Base-by-base conservation (phyloP, 1,139 yeast genomes). In the Meyerozyma guilliermondii region DNA sequence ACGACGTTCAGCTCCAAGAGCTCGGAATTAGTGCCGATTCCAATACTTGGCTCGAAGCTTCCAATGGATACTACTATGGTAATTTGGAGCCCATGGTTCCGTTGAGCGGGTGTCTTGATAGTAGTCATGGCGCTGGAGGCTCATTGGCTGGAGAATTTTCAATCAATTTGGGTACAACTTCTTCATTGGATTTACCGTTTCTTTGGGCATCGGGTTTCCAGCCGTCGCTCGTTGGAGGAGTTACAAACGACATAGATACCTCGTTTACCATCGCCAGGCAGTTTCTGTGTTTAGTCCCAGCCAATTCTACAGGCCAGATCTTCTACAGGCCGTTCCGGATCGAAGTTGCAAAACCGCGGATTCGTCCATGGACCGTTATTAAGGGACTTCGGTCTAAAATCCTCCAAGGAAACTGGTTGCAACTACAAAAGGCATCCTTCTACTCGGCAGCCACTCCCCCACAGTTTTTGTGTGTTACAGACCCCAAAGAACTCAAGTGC, bases 91-190 rank as follows among this genome's bases (percentile, higher is more conserved):
- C 46, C 9, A 41, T 42, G 9, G 24, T 44, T 2, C 54, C 63
- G 0, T 23, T 59, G 3, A 46, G 59, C 1, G 61, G 59, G 7
- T 59, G 63, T 37, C 49, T 58, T 38, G 48, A 49, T 41, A 47
- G 33, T 30, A 29, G 23, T 8, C 47, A 46, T 26, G 65, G 65
- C 2, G 55, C 51, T 35, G 64, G 62, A 2, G 63, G 63, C 1
- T 11, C 44, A 6, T 27, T 60, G 7, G 28, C 43, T 1, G 62
- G 59, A 2, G 18, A 48, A 14, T 47, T 54, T 30, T 16, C 50
- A 2, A 46, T 44, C 11, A 43, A 39, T 6, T 35, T 59, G 37
- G 63, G 63, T 1, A 35, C 39, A 27, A 43, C 46, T 3, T 40
- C 48, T 4, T 27, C 49, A 9, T 40, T 55, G 11, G 63, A 57